These are phyloP conservation scores for Claviceps cyperi DNA, from an alignment of 2,329 filamentous ascomycete genomes.

Conservation along the genomic window DNA sequence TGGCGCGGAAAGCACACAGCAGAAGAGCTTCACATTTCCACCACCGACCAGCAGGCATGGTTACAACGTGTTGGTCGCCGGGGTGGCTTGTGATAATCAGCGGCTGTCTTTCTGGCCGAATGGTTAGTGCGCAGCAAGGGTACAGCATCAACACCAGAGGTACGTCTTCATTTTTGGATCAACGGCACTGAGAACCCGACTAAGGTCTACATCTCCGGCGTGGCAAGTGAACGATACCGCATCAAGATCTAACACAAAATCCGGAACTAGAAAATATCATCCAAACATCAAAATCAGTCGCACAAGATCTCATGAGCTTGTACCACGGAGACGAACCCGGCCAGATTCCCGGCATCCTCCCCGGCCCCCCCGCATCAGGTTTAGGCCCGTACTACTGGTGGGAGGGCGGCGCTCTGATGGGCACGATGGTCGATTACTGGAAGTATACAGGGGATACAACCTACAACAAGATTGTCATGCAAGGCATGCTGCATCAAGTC, in stretches of 20 bases:
- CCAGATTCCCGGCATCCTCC: slow-evolving; percentile 23
- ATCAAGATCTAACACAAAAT: not conserved
- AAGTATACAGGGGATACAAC: slow-evolving; percentile 40
- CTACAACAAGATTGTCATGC: slow-evolving; percentile 38
- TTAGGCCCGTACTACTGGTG: slow-evolving; percentile 40
- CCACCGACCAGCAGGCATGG: not conserved
- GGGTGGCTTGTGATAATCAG: slow-evolving; percentile 1
- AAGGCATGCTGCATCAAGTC: slow-evolving; percentile 36
- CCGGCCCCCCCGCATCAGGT: slow-evolving; percentile 20
- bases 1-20: not conserved
- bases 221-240: not conserved
- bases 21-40: not conserved
- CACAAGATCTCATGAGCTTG: slow-evolving; percentile 22
- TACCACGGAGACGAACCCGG: slow-evolving; percentile 24
- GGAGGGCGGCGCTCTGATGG: slow-evolving; percentile 47
- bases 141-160: slow-evolving; percentile 19
- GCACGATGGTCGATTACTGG: slow-evolving; percentile 48
- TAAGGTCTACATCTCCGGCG: not conserved
- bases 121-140: slow-evolving; percentile 10
- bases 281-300: slow-evolving; percentile 16
- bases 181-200: not conserved
- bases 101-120: slow-evolving; percentile 1
- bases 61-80: not conserved
- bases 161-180: slow-evolving; percentile 6
- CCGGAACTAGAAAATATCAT: slow-evolving; percentile 14